Conservation (phyloP, 345 rosid genomes). For the Tarenaya hassleriana region DNA sequence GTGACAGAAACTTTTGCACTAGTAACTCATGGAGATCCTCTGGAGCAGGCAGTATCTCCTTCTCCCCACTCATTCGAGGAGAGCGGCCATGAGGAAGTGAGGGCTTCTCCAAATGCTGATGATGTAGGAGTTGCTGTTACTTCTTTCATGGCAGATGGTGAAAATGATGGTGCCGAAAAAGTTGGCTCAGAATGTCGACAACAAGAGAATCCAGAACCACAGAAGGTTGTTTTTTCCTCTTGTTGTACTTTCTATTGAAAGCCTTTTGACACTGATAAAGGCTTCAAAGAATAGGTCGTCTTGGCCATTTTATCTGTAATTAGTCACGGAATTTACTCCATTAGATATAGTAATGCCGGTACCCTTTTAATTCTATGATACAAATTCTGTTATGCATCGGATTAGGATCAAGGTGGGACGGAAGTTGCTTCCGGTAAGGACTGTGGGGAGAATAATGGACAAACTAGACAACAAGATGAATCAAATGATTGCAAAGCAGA, state of each 20-base stretch:
- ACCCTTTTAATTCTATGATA: constrained; percentile 9
- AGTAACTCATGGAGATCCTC: not conserved
- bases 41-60: not conserved
- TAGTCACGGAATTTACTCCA: not conserved
- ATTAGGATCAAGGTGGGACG: constrained; percentile 55
- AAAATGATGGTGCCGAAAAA: constrained; percentile 29
- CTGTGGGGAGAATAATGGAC: constrained; percentile 24
- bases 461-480: constrained; percentile 22
- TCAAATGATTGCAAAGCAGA: constrained; percentile 38
- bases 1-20: not conserved
- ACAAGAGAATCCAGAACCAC: constrained; percentile 21
- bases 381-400: constrained; percentile 28
- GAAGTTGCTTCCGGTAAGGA: constrained; percentile 30
- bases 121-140: constrained; percentile 21
- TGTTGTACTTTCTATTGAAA: constrained; percentile 1
- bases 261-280: not conserved
- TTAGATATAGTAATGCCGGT: constrained; percentile 1
- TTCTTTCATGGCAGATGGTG: constrained; percentile 24
- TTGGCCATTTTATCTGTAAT: no score
- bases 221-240: constrained; percentile 21
- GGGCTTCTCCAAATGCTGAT: constrained; percentile 24
- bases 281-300: no score
- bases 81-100: not conserved
- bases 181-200: constrained; percentile 12
- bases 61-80: not conserved